Evolutionary conservation across 164 flowering plant genomes (phyloP), one percentile per base, ranked within the genome.

Genomic region (Litsea cubeba): DNA sequence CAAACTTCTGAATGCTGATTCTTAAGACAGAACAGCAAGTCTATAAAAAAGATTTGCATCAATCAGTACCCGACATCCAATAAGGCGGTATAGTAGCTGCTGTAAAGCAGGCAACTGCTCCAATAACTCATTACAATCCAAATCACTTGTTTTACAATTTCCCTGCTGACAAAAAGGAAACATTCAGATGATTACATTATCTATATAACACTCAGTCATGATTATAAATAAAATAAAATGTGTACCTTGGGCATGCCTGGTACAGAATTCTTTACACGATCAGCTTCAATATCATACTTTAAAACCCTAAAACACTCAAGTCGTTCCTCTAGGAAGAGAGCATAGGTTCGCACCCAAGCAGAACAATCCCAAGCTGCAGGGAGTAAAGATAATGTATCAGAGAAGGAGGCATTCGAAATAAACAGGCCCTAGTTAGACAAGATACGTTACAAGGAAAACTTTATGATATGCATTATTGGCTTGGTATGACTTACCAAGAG

Each of bases 301-400:
- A 96, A 82, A 35, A 85, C 74, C 80, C 94, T 82, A 72, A 88
- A 94, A 68, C 99, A 92, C 76, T 96, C 98, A 3, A 96, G 86
- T 51, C 98, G 74, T 82, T 96, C 98, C 84, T 96, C 98, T 35
- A 96, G 81, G 78, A 89, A 95, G 14, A 92, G 95, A 1, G 98
- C 98, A 85, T 96, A 96, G 3, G 99, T 88, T 6, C 99, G 84
- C 23, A 91, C 92, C 98, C 99, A 96, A 12, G 97, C 97, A 30
- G 99, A 96, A 80, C 98, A 96, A 84, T 96, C 99, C 98, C 98
- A 96, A 65, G 98, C 99, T 96, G 84, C 86, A 83, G 14, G 49
- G 62, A 68, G 17, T 57, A 63, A 68, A 50, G 12, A 12, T 23
- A 70, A 70, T 25, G 28, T 30, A 70, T 70, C n/a, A 6, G 62